phyloP scores from a whole-genome alignment of 2,329 filamentous ascomycete species.

The Cadophora sp. region DNA sequence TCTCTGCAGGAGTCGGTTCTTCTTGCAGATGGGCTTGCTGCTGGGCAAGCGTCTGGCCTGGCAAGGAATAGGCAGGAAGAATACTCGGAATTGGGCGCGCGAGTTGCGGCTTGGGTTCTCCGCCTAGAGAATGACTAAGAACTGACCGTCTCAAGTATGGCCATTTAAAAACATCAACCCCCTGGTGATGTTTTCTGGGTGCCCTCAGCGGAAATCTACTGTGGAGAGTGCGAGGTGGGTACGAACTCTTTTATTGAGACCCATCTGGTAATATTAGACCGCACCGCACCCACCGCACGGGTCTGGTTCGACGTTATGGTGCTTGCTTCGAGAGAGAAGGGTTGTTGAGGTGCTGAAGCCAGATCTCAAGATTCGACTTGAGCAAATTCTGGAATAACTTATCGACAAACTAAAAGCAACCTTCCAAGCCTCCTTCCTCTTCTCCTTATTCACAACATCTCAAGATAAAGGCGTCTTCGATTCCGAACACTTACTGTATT shows the following conservation, averaged over 20 bases:
- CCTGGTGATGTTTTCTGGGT: not conserved
- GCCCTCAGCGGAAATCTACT: not conserved
- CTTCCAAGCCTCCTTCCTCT: not conserved
- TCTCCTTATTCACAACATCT: too few relatives aligned
- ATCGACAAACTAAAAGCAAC: not conserved
- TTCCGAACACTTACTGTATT: not conserved
- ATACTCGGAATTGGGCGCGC: slow-evolving; percentile 25
- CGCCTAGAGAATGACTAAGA: not conserved
- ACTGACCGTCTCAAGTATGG: too few relatives aligned
- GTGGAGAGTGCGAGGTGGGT: slow-evolving; percentile 4
- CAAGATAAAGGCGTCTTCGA: too few relatives aligned
- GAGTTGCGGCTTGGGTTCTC: slow-evolving; percentile 28
- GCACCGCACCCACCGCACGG: not conserved
- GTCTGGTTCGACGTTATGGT: not conserved
- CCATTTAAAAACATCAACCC: not conserved
- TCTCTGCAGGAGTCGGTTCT: slow-evolving; percentile 18
- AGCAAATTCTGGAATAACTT: not conserved
- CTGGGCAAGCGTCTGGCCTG: not conserved
- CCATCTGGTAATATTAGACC: slow-evolving; percentile 11
- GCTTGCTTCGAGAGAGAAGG: not conserved
- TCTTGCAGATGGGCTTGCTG: slow-evolving; percentile 9
- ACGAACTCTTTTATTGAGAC: slow-evolving; percentile 24
- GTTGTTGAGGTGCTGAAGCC: not conserved
- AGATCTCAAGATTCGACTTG: not conserved
- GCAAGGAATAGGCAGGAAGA: not conserved